Evolutionary conservation across 257 asterid species (phyloP).

Genomic region (Capsicum rhomboideum): DNA sequence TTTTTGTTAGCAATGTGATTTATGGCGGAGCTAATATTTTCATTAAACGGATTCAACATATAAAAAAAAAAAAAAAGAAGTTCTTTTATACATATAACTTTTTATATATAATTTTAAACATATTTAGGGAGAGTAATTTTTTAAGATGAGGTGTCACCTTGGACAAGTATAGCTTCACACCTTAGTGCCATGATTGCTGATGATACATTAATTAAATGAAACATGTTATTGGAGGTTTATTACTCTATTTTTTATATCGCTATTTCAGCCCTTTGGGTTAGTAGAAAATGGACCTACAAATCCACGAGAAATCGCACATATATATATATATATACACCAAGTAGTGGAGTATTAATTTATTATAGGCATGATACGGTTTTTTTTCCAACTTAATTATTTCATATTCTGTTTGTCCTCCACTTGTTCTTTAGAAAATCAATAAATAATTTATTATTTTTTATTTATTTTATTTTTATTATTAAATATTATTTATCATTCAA

Average conservation of each 20-base stretch:
- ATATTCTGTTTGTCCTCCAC: too few relatives aligned
- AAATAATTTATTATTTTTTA: too few relatives aligned
- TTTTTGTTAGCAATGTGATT: neutral
- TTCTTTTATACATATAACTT: too few relatives aligned
- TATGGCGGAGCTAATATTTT: neutral
- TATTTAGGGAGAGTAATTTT: too few relatives aligned
- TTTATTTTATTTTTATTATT: too few relatives aligned
- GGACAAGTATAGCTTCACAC: neutral
- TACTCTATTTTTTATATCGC: neutral
- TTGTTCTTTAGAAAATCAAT: too few relatives aligned
- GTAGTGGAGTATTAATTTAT: neutral
- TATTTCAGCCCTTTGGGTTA: neutral
- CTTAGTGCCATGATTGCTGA: neutral
- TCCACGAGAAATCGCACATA: neutral
- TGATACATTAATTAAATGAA: neutral
- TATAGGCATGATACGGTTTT: neutral
- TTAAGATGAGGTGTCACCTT: neutral
- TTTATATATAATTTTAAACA: too few relatives aligned
- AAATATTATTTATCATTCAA: too few relatives aligned
- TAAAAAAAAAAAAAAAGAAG: too few relatives aligned
- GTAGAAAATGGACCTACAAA: neutral
- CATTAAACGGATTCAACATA: neutral
- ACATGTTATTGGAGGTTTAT: neutral
- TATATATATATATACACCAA: neutral
- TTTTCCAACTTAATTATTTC: neutral